Evolutionary conservation across 2,329 filamentous ascomycete genomes (phyloP).

Genomic region (Parastagonospora nodorum): DNA sequence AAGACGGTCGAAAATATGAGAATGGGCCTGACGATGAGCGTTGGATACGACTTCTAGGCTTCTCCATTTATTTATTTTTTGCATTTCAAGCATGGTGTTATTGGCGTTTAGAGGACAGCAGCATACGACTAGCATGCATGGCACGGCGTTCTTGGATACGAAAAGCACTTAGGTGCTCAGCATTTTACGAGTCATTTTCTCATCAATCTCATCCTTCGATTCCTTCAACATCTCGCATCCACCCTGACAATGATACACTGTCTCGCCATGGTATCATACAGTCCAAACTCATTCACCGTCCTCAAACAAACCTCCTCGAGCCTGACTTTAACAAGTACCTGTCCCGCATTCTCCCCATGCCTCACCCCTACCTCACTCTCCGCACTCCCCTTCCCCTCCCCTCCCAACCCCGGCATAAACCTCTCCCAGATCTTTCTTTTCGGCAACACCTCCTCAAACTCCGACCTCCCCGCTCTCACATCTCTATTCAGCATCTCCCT

Average conservation of each 20-base stretch:
- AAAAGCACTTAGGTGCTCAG: neutral
- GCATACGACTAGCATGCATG: conserved; percentile 3
- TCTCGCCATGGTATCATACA: conserved; percentile 44
- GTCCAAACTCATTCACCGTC: conserved; percentile 42
- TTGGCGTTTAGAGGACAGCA: neutral
- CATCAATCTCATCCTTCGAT: neutral
- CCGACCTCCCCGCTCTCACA: conserved; percentile 7
- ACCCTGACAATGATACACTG: conserved; percentile 40
- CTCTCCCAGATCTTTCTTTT: conserved; percentile 26
- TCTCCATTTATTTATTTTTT: conserved; percentile 3
- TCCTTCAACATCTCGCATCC: conserved; percentile 35
- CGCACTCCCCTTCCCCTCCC: conserved; percentile 22
- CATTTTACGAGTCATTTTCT: neutral
- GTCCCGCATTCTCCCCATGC: conserved; percentile 11
- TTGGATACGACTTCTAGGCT: conserved; percentile 31
- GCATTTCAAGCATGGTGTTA: conserved; percentile 28
- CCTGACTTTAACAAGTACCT: conserved; percentile 33
- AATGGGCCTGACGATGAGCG: conserved; percentile 37
- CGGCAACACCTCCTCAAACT: conserved; percentile 1
- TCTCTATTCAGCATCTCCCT: conserved; percentile 38
- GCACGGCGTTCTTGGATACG: neutral
- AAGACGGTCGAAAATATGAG: conserved; percentile 60
- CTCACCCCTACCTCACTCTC: conserved; percentile 27
- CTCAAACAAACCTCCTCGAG: conserved; percentile 42
- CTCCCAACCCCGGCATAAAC: conserved; percentile 24